Conservation (phyloP, 495 filamentous ascomycete genomes). For the Aspergillus conjunctus region DNA sequence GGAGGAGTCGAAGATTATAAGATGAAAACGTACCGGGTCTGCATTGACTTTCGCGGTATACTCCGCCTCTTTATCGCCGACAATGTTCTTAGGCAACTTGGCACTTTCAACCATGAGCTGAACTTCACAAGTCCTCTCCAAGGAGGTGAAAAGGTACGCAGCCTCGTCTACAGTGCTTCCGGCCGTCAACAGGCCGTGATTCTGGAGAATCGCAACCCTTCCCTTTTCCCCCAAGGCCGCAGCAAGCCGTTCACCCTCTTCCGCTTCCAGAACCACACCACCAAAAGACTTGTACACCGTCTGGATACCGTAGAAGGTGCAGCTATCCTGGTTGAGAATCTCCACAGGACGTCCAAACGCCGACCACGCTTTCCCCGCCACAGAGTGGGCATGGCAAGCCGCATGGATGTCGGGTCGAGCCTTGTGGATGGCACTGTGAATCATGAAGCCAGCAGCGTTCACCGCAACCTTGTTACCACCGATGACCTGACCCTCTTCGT, state of each 20-base stretch:
- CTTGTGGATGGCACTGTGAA: constrained; percentile 44
- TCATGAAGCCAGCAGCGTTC: constrained; percentile 63
- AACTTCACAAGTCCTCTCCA: constrained; percentile 60
- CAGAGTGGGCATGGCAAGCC: constrained; percentile 35
- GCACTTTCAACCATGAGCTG: constrained; percentile 44
- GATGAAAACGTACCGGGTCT: no score
- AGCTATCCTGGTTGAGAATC: constrained; percentile 22
- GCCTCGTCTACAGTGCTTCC: constrained; percentile 59
- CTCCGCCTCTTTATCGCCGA: no score
- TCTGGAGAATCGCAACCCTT: constrained; percentile 55
- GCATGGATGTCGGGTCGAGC: constrained; percentile 38
- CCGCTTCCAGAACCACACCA: constrained; percentile 54
- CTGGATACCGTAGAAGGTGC: constrained; percentile 14
- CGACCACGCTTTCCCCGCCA: constrained; percentile 30
- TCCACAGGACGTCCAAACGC: constrained; percentile 31
- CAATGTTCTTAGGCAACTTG: no score
- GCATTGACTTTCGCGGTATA: no score
- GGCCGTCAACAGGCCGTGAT: constrained; percentile 61
- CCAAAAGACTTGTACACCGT: constrained; percentile 45
- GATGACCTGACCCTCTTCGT: constrained; percentile 39
- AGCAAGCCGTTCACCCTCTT: constrained; percentile 56
- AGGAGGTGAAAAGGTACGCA: constrained; percentile 57
- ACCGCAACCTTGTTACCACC: constrained; percentile 36
- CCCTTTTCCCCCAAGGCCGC: constrained; percentile 35
- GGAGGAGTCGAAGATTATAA: no score